Base-by-base conservation (phyloP, 176 grass and related monocot species). In the Lolium multiflorum region DNA sequence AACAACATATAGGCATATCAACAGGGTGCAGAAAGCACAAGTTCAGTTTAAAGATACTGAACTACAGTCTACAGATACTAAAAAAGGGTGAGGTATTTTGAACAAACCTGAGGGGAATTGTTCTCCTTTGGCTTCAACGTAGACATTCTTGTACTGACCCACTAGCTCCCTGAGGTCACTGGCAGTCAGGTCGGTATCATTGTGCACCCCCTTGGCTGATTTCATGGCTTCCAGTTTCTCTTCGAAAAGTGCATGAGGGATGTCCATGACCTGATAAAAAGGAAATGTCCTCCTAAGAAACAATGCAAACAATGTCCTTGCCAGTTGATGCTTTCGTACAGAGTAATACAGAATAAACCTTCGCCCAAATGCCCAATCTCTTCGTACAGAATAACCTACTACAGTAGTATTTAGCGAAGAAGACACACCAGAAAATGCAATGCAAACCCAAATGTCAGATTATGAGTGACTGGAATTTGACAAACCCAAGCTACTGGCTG, bases 191-290 rank as follows among this genome's bases (percentile, higher is more conserved):
- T 97, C 94, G 20, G 92, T 93, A 87, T 99, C 97, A 20, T 81
- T 72, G 21, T 76, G 74, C 43, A 90, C 50, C 4, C 90, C 97
- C 84, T 94, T 97, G 55, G 59, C 37, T 5, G 37, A 87, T 83
- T 99, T 99, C 90, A 99, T 90, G 67, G 39, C 73, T 44, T 97
- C 97, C 0, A 99, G 92, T 68, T 99, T 99, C 56, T 97, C 89
- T 12, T 94, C 94, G 62, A 99, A 99, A 31, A 86, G 83, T 4
- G 85, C 74, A 46, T 94, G 97, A 12, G 94, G 82, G 70, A 99
- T 94, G 70, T 83, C 91, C 97, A 97, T 85, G 31, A 99, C 97
- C 97, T 98, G 81, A 12, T 38, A 59, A 6, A 69, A 58, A 3
- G 69, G 12, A 51, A 83, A 12, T 1, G 1, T 15, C 35, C 1